Evolutionary conservation across 1,284 basidiomycete species (phyloP), one percentile per base, ranked within the genome.

Genomic region (Fomitopsis schrenkii): DNA sequence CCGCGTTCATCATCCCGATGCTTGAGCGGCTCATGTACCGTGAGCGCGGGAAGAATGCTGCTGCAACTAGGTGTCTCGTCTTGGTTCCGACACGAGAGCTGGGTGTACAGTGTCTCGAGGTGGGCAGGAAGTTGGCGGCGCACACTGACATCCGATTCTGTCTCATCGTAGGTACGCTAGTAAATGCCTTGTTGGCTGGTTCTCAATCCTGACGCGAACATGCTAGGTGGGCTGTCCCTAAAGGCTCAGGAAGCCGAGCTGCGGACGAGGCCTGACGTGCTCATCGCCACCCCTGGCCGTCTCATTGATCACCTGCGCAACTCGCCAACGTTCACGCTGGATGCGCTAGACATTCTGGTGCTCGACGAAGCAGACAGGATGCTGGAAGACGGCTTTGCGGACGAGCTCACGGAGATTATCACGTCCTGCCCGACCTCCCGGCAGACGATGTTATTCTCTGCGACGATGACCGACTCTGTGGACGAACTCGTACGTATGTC

Each of bases 351-450:
- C 73, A 88, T 98, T 59, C 81, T 98, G 41, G 91, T 99, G 38
- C 88, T 99, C 33, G 97, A 99, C 71, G 97, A 99, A 79, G 97
- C 97, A 2, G 97, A 99, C 75, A 85, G 97, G 60, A 98, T 99
- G 93, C 86, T 99, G 45, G 95, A 95, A 41, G 97, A 98, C 71
- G 97, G 97, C 40, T 99, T 98, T 77, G 86, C 90, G n/a, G 96
- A 96, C 73, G 97, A 98, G 74, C 81, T 99, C 38, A 82, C 88
- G 41, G 97, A 99, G 77, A 98, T 99, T 68, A 88, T 98, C 74
- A 90, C 88, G 66, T 85, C 91, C 42, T 97, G 95, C 71, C 96
- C 97, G 1, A 78, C 81, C 15, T 91, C 91, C 35, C 86, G 97
- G 44, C 97, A 98, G 75, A 98, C 97, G 3, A 97, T 99, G 95